These are phyloP conservation scores for Globisporangium paroecandrum DNA, from an alignment of 352 stramenopile genomes.

Conservation along the genomic window DNA sequence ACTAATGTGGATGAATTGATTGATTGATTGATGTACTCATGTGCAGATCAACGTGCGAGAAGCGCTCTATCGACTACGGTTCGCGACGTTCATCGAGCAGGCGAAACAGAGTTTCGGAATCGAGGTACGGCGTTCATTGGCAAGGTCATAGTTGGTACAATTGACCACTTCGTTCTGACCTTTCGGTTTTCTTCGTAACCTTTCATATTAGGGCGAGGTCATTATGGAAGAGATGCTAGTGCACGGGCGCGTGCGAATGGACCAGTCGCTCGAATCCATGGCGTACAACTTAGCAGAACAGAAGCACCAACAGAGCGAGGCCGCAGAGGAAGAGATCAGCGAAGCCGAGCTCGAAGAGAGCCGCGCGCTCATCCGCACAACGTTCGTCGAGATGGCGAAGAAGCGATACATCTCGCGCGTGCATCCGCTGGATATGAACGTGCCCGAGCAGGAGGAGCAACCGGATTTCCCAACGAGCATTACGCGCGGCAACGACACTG, in stretches of 20 bases:
- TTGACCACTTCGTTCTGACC: background rate
- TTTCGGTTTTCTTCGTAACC: background rate
- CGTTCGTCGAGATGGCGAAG: slow-evolving; percentile 89
- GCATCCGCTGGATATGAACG: slow-evolving; percentile 77
- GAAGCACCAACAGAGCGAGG: slow-evolving; percentile 30
- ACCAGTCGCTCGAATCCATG: slow-evolving; percentile 85
- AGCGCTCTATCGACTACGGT: slow-evolving; percentile 77
- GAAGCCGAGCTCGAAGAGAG: slow-evolving; percentile 74
- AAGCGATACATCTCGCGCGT: slow-evolving; percentile 85
- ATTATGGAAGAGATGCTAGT: slow-evolving; percentile 89
- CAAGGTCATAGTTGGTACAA: background rate
- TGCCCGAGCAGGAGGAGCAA: slow-evolving; percentile 53
- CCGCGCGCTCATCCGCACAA: slow-evolving; percentile 47
- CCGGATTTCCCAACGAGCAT: slow-evolving; percentile 63
- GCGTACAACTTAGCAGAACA: slow-evolving; percentile 73
- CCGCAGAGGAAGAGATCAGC: slow-evolving; percentile 54
- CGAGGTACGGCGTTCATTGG: slow-evolving; percentile 27
- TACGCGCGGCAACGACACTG: slow-evolving; percentile 43
- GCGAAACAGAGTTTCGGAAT: slow-evolving; percentile 72
- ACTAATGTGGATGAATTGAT: background rate
- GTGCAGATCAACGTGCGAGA: slow-evolving; percentile 75
- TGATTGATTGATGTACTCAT: background rate
- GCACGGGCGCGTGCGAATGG: slow-evolving; percentile 76
- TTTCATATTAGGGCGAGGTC: slow-evolving; percentile 48
- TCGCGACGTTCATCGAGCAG: slow-evolving; percentile 81